These are phyloP conservation scores for Gastrolobium villosum DNA, from an alignment of 306 rosid genomes.

Conservation along the genomic window DNA sequence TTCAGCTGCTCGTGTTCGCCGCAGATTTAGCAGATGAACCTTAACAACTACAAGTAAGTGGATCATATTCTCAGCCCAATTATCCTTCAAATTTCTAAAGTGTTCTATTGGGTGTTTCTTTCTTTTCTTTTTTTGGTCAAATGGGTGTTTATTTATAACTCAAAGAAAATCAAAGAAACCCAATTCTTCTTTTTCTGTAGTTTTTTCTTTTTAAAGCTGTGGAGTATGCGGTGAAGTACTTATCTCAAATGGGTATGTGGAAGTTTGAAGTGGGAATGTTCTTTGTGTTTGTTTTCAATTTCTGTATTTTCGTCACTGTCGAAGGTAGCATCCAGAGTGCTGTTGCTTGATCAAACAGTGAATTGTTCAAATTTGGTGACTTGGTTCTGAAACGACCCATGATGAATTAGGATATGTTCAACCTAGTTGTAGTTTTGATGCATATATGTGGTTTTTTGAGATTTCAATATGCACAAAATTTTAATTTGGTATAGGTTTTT, in stretches of 20 bases:
- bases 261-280: not conserved
- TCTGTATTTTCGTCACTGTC: conserved; percentile 3
- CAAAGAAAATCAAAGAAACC: not conserved
- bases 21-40: not conserved
- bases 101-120: not conserved
- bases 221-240: not conserved
- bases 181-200: not conserved
- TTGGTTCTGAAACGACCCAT: conserved; percentile 5
- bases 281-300: not conserved
- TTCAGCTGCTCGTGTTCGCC: not conserved
- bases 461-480: not conserved
- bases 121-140: not conserved
- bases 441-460: conserved; percentile 16
- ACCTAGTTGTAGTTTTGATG: not conserved
- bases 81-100: not conserved
- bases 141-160: not conserved
- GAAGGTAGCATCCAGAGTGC: not conserved
- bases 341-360: not conserved
- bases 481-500: not conserved
- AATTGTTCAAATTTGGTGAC: not conserved
- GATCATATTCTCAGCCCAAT: not conserved
- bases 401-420: not conserved
- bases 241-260: not conserved
- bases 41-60: conserved; percentile 9
- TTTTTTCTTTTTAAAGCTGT: not conserved